Evolutionary conservation across 2,329 filamentous ascomycete species (phyloP).

Genomic region (Malbranchea cinnamomea): DNA sequence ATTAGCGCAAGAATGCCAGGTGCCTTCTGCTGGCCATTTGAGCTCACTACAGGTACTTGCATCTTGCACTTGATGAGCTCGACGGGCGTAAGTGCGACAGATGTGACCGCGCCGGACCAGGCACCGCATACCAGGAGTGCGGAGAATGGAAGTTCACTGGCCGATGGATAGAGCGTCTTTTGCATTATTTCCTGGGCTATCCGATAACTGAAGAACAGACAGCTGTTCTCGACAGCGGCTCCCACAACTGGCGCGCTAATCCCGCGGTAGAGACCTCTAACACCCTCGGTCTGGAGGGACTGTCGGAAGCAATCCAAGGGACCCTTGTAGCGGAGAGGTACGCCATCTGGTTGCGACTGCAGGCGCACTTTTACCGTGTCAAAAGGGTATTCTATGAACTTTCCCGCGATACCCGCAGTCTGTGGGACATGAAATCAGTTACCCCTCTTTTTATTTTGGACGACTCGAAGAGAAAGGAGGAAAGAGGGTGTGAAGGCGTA

Average conservation of each 20-base stretch:
- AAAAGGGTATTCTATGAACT: slow-evolving; percentile 96
- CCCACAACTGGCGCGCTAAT: slow-evolving; percentile 84
- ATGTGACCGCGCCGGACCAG: slow-evolving; percentile 76
- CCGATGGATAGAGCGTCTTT: slow-evolving; percentile 41
- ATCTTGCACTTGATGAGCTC: slow-evolving; percentile 98
- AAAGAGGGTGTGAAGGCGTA: slow-evolving; percentile 29
- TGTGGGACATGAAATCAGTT: slow-evolving; percentile 20
- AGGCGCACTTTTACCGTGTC: slow-evolving; percentile 96
- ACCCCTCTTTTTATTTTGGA: no score
- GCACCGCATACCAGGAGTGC: slow-evolving; percentile 69
- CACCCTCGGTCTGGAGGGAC: slow-evolving; percentile 64
- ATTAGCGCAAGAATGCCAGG: slow-evolving; percentile 59
- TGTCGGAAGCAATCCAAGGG: slow-evolving; percentile 89
- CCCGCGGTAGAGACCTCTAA: slow-evolving; percentile 73
- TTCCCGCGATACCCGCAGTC: slow-evolving; percentile 75
- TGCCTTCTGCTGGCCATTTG: slow-evolving; percentile 25
- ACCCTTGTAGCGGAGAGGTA: slow-evolving; percentile 68
- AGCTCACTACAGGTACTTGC: slow-evolving; percentile 53
- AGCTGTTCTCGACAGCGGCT: slow-evolving; percentile 82
- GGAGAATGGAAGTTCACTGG: slow-evolving; percentile 51
- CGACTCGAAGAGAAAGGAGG: background rate
- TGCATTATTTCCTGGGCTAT: slow-evolving; percentile 48
- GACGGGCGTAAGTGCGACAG: slow-evolving; percentile 80
- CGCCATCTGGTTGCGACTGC: slow-evolving; percentile 80
- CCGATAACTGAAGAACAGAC: slow-evolving; percentile 82